Evolutionary conservation across 129 eudicot species (phyloP), one percentile per base, ranked within the genome.

Genomic region (Escallonia herrerae): DNA sequence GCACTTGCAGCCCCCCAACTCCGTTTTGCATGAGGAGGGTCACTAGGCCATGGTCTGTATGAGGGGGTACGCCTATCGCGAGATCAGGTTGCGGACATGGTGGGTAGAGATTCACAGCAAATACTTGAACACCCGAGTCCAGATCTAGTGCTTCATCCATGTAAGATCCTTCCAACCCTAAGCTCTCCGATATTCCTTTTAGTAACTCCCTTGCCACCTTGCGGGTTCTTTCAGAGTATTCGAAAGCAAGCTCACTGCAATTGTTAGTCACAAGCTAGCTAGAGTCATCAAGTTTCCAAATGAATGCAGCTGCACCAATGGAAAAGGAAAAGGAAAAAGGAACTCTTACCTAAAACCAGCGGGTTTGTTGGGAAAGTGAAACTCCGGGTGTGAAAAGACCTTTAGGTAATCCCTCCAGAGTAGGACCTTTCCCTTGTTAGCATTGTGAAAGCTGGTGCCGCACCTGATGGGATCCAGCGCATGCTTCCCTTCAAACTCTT

Each of bases 351-450:
- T 81, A 61, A 82, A 74, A 2, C 68, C 76, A 3, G 12, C 15
- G 55, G 96, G 96, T 58, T 86, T 89, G 39, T 66, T 54, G 14
- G 88, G 96, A n/a, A 60, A 78, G 63, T 86, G 75, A 76, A 89
- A 89, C 56, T 86, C 60, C 0, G 95, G 97, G 64, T 86, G 90
- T 9, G 81, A 79, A 7, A 76, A 59, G 45, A 76, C 53, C 69
- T 81, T 90, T 3, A 86, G 75, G 64, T 52, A 90, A 62, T 90
- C 97, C 60, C 96, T 81, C 96, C 96, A 85, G 60, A 72, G 77
- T 43, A 67, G 66, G 54, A 72, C 64, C 41, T 70, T 63, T 38
- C 81, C 84, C 51, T 71, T 72, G 12, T 76, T 60, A 61, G 80
- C 14, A 50, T 77, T 83, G 52, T 9, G 2, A 15, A 74, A 61